Percentiles rank a stretch among this genome's conserved stretches.
Conservation (phyloP, 2,329 filamentous ascomycete genomes). For the Colletotrichum chrysophilum region DNA sequence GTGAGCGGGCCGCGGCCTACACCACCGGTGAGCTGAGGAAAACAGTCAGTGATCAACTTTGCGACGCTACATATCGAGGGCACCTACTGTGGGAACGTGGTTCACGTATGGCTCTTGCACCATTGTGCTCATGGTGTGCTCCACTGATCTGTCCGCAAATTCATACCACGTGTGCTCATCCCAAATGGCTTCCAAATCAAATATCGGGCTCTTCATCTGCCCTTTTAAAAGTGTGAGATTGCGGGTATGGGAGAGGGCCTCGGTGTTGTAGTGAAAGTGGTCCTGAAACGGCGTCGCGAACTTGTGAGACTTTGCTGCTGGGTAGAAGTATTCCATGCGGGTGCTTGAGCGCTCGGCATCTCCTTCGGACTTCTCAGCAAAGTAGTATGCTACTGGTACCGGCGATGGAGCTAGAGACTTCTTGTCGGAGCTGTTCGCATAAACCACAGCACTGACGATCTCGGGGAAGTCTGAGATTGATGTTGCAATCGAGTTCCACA, state of each 20-base stretch:
- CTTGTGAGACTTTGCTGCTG: constrained; percentile 32
- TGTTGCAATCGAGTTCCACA: background rate
- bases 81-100: constrained; percentile 66
- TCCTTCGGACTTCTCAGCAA: constrained; percentile 21
- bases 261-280: constrained; percentile 57
- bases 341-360: constrained; percentile 10
- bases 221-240: constrained; percentile 69
- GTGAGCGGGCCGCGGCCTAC: constrained; percentile 68
- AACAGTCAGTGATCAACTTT: background rate
- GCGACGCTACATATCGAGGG: background rate
- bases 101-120: constrained; percentile 81
- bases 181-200: constrained; percentile 80
- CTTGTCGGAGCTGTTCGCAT: background rate
- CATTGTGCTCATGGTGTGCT: constrained; percentile 80
- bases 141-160: constrained; percentile 72
- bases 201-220: constrained; percentile 65
- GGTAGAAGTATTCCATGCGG: constrained; percentile 44
- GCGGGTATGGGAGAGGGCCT: constrained; percentile 69
- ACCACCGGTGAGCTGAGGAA: constrained; percentile 63
- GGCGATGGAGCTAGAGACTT: background rate
- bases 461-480: background rate
- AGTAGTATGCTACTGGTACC: background rate
- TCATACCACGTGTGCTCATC: constrained; percentile 77
- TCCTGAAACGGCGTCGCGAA: constrained; percentile 54
- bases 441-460: background rate